Base-by-base conservation (phyloP, 805 yeast genomes). In the Monosporozyma solicola region DNA sequence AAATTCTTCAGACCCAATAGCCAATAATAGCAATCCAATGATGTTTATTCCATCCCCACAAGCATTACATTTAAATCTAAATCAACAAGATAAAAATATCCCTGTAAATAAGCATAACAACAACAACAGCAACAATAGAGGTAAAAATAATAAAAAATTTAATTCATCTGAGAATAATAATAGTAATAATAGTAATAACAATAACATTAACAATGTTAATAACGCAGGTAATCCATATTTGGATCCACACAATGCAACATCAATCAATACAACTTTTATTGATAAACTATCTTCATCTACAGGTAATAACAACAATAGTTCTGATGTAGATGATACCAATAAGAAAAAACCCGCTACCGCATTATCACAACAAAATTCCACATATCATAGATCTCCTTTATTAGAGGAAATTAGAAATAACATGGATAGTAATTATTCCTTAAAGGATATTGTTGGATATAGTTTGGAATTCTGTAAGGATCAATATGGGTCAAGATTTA, bases 401-500 rank as follows among this genome's bases (percentile, higher is more conserved):
- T 71, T 92, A 54, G 97, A 91, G 65, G 95, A 88, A 62, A 87
- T 92, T 57, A 80, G 96, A 51, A 57, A 49, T 29, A 51, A 48
- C 54, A 63, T 75, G 37, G 55, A 53, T 15, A 81, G 82, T 55
- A 55, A 47, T 13, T 85, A 81, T 65, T 50, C 75, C 32, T 74
- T 94, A 59, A 80, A 77, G 54, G 95, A 87, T 63, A 83, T 92
- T 37, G 80, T 82, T 59, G 96, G 96, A 7, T 90, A 85, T 65
- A 94, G 94, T 5, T 76, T 86, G 55, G 98, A 92, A 68, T 92
- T 94, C 61, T 82, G 96, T 50, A 87, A 87, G 59, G 99, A 94
- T 71, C 99, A 94, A 71, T 95, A 90, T 67, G 99, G 99, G 3
- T 91, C 98, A 4, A 77, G 99, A 58, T 94, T 92, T 63, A 92